Conservation (phyloP, 306 rosid genomes). For the Quercus rubra region DNA sequence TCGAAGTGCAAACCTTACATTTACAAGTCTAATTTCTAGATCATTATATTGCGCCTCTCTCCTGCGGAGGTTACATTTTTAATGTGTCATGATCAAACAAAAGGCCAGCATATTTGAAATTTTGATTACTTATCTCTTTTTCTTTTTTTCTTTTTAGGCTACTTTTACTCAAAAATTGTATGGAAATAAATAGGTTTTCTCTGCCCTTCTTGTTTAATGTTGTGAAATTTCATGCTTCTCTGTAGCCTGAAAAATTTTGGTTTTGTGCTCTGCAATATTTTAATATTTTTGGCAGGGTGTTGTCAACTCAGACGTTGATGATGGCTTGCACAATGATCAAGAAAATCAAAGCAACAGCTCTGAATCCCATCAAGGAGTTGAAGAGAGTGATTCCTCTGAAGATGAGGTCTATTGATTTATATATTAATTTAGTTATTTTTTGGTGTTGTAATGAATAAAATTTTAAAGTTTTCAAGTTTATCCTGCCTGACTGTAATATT, state of each 20-base stretch:
- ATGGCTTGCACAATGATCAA: slow-evolving; percentile 16
- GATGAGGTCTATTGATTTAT: slow-evolving; percentile 63
- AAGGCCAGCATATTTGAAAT: neutral
- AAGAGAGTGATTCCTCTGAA: slow-evolving; percentile 94
- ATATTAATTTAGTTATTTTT: neutral
- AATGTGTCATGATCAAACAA: neutral
- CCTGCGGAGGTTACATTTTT: neutral
- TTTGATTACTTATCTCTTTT: neutral
- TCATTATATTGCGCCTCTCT: neutral
- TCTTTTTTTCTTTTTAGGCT: too few relatives aligned
- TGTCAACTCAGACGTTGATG: slow-evolving; percentile 4
- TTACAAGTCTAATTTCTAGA: neutral
- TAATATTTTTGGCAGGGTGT: slow-evolving; percentile 42
- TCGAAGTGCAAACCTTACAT: neutral
- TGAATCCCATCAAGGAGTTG: slow-evolving; percentile 39
- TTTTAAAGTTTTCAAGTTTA: neutral
- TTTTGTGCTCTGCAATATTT: neutral
- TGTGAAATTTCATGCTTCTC: neutral
- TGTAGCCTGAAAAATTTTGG: neutral
- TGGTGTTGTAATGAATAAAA: neutral
- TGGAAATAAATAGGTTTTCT: neutral
- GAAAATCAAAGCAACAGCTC: slow-evolving; percentile 42
- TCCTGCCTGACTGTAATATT: neutral
- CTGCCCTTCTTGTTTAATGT: neutral
- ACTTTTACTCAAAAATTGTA: neutral